Evolutionary conservation across 192 early-diverging fungal species (phyloP).

Genomic region (Entophlyctis luteolus): DNA sequence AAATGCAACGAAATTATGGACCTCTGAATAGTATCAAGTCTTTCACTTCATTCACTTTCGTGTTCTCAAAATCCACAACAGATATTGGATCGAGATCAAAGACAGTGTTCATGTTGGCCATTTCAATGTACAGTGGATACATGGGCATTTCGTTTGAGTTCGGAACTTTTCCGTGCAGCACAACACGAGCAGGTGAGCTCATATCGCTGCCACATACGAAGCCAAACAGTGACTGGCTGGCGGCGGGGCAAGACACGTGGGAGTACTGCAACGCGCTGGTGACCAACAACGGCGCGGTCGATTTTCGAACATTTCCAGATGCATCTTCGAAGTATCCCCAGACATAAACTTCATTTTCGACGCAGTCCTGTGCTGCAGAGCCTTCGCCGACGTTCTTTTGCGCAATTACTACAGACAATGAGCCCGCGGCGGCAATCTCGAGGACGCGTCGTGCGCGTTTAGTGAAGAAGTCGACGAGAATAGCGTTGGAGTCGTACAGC

Average conservation of each 20-base stretch:
- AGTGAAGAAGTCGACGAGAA: constrained; percentile 29
- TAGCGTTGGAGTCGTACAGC: constrained; percentile 35
- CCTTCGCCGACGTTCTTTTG: background rate
- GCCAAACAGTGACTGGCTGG: background rate
- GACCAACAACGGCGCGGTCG: constrained; percentile 8
- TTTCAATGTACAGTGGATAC: constrained; percentile 20
- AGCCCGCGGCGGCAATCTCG: constrained; percentile 6
- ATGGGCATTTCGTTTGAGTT: constrained; percentile 12
- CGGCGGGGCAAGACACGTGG: background rate
- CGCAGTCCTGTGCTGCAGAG: background rate
- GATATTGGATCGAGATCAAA: background rate
- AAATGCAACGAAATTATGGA: constrained; percentile 7
- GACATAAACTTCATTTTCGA: constrained; percentile 26
- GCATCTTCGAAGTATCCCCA: constrained; percentile 35
- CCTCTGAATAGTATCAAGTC: constrained; percentile 5
- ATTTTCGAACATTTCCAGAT: background rate
- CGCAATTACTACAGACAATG: constrained; percentile 17
- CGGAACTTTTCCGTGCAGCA: background rate
- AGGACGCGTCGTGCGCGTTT: constrained; percentile 14
- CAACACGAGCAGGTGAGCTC: background rate
- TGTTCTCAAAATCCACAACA: background rate
- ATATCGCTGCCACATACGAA: background rate
- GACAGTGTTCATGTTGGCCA: background rate
- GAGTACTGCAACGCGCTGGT: background rate
- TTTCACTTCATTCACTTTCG: background rate